phyloP scores from a whole-genome alignment of 179 eudicot genomes.

The Actinidia chinensis region DNA sequence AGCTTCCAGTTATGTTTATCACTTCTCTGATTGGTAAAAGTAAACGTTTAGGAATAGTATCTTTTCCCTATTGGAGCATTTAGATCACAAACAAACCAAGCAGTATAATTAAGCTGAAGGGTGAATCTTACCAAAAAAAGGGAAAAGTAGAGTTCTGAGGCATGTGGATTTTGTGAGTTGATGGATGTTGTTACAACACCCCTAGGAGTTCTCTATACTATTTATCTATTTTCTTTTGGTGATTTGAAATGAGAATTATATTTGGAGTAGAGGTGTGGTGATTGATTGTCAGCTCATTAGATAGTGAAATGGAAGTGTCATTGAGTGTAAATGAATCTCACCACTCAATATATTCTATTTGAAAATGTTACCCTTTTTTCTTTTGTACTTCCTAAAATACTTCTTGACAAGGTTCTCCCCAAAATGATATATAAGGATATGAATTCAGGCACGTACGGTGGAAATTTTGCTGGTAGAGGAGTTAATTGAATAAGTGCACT shows the following conservation, averaged over 20 bases:
- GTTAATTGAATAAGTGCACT: not conserved
- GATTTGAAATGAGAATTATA: not conserved
- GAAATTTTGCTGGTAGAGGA: not conserved
- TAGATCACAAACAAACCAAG: not conserved
- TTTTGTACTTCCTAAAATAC: not conserved
- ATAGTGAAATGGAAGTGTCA: not conserved
- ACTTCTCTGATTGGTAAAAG: not conserved
- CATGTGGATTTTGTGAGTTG: not conserved
- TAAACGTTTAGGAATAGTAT: not conserved
- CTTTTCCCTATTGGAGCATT: not conserved
- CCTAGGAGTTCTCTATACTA: not conserved
- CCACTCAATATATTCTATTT: not conserved
- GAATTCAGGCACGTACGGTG: not conserved
- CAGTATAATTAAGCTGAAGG: conserved; percentile 4
- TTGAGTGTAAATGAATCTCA: not conserved
- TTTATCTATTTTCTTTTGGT: not conserved
- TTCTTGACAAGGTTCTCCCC: not conserved
- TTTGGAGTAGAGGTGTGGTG: not conserved
- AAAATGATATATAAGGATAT: not conserved
- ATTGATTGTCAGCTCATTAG: not conserved
- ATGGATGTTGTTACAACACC: not conserved
- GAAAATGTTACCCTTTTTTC: not conserved
- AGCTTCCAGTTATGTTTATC: not conserved
- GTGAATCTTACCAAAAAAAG: not conserved
- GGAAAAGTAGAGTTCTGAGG: not conserved